phyloP scores from a whole-genome alignment of 2,329 filamentous ascomycete species.

The Apiospora pterosperma region DNA sequence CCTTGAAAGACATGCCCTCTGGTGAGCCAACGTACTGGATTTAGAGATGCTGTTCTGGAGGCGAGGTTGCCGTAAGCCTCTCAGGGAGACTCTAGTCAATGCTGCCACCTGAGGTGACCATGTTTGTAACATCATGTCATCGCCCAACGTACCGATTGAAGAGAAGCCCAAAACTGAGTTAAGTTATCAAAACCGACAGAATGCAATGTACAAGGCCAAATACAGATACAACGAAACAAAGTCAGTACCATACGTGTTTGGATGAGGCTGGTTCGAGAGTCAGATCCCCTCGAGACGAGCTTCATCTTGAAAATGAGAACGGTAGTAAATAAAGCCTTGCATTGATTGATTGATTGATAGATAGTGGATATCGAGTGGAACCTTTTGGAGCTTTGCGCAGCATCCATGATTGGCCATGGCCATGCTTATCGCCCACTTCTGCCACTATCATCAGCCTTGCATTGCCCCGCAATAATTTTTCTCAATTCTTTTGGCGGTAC shows the following conservation, averaged over 20 bases:
- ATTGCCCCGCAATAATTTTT: conserved; percentile 4
- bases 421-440: neutral
- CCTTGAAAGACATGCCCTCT: conserved; percentile 53
- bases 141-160: neutral
- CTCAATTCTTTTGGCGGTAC: neutral
- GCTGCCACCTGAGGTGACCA: conserved; percentile 3
- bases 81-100: neutral
- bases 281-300: neutral
- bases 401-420: neutral
- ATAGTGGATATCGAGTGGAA: neutral
- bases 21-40: neutral
- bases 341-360: neutral
- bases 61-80: neutral
- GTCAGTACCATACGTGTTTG: neutral
- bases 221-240: neutral
- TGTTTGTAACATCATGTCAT: conserved; percentile 7
- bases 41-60: neutral
- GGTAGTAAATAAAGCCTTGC: conserved; percentile 5
- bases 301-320: neutral
- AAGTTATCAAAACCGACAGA: neutral
- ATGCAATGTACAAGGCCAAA: neutral
- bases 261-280: neutral
- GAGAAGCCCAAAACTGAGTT: neutral
- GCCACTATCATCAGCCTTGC: conserved; percentile 2
- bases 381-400: neutral